Base-by-base conservation (phyloP, 2,329 filamentous ascomycete species). In the Diplodia scrobiculata region DNA sequence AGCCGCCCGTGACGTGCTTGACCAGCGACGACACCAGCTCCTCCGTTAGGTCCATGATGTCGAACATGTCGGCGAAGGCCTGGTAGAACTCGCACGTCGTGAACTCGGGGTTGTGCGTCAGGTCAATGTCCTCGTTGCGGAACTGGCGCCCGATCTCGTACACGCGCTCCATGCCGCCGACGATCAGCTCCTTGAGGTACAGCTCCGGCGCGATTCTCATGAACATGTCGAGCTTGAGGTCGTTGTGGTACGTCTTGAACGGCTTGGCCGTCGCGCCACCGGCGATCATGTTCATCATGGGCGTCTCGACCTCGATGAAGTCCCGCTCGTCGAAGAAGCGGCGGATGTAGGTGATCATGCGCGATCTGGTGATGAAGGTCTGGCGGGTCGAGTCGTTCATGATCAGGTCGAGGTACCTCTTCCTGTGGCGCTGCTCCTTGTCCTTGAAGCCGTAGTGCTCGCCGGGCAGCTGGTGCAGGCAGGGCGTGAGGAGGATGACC, bases 61-160 rank as follows among this genome's bases (percentile, higher is more conserved):
- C 95, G 78, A 96, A 91, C 71, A 97, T 73, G 60, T 78, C 76
- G 45, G 81, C 78, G 66, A 78, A 98, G 3, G 95, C 94, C 86
- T 91, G 89, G 81, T 99, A 99, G 81, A 98, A 98, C 79, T 99
- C 95, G 78, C 92, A 91, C 29, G 92, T 96, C 51, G 95, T 99
- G 83, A 99, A 99, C 78, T 99, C 95, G 47, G 91, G 95, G 83
- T 98, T 99, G 84, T 99, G 95, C 7, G 95, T 99, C 60, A 95
- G 83, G 77, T 96, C 92, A 70, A 92, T 89, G 67, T 90, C 89
- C 79, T 97, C 93, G 75, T 99, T 99, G 73, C 95, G 84, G 86
- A 99, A 99, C 77, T 96, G 92, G 71, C 92, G 89, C 70, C 95
- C 95, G 69, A 99, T 87, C 78, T 99, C 95, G 80, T 97, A 99